Evolutionary conservation across 202 grass and related monocot species (phyloP).

Genomic region (Setaria italica): DNA sequence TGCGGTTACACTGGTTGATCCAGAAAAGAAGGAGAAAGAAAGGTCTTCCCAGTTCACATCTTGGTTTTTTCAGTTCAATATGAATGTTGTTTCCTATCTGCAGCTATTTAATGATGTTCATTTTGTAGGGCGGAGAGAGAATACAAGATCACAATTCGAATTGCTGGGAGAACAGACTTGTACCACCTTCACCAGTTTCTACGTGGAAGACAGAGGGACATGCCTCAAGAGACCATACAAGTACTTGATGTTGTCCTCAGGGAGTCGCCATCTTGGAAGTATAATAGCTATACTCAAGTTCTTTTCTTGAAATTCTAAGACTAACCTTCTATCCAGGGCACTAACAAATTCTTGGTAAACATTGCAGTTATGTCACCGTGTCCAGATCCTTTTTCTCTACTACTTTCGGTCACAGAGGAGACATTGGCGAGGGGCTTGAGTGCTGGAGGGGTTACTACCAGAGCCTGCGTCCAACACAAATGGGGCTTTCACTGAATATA

Average conservation of each 20-base stretch:
- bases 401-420: slow-evolving; percentile 39
- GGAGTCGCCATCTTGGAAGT: slow-evolving; percentile 67
- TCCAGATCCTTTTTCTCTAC: slow-evolving; percentile 82
- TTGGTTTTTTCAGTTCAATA: not conserved
- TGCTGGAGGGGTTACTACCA: slow-evolving; percentile 94
- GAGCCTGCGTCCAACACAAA: slow-evolving; percentile 83
- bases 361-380: slow-evolving; percentile 64
- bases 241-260: slow-evolving; percentile 91
- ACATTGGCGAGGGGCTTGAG: slow-evolving; percentile 77
- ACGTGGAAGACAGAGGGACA: slow-evolving; percentile 63
- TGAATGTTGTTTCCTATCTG: not conserved
- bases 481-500: slow-evolving; percentile 79
- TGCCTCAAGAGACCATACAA: slow-evolving; percentile 79
- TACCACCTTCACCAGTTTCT: slow-evolving; percentile 72
- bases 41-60: slow-evolving; percentile 4
- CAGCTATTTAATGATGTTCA: not conserved
- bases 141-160: slow-evolving; percentile 70
- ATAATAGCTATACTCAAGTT: not conserved
- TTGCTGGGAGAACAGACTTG: slow-evolving; percentile 63
- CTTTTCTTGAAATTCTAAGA: not conserved
- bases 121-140: slow-evolving; percentile 59
- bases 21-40: slow-evolving; percentile 44
- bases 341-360: slow-evolving; percentile 5
- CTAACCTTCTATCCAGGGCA: not conserved
- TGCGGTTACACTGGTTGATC: slow-evolving; percentile 48